Evolutionary conservation across 129 eudicot genomes (phyloP), one percentile per base, ranked within the genome.

Genomic region (Arctium lappa): DNA sequence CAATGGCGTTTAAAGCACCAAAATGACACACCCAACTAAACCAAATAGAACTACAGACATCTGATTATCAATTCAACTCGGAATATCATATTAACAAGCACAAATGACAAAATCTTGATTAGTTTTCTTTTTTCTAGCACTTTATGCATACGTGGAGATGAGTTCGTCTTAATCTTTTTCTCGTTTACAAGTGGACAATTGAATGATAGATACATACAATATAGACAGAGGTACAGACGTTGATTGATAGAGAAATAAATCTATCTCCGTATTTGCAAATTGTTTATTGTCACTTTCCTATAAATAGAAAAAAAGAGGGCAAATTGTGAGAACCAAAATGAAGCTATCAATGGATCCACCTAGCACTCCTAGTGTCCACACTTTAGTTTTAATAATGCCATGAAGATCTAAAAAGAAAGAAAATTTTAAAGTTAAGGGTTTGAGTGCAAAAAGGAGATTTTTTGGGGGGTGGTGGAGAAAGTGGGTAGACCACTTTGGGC

Each of bases 401-500:
- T 70, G 33, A 36, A 72, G 37, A 72, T 16, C 65, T 78, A 73
- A 77, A 40, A 74, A 46, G 18, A 82, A 30, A 79, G n/a, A 86
- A 53, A 56, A 74, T 73, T 4, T 76, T 15, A 69, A 71, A 84
- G 60, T 44, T 11, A n/a, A 80, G 79, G 82, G 73, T 39, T 83
- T 70, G 40, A 74, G 81, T 81, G 78, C 70, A 46, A 72, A 85
- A 88, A 82, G 79, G 32, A 77, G 69, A 82, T 60, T 48, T 71
- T 85, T 79, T 83, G 37, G 50, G 86, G 84, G 83, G 74, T 79
- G 80, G 87, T 88, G 89, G 87, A 73, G 72, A 71, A 75, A 89
- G 89, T 89, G 88, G 92, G 80, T 3, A 74, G 42, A 86, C 75
- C 89, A 89, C 88, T 86, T 86, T 80, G 90, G 90, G 86, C 92